These are phyloP conservation scores for Mycena indigotica DNA, from an alignment of 768 basidiomycete genomes.

Conservation along the genomic window DNA sequence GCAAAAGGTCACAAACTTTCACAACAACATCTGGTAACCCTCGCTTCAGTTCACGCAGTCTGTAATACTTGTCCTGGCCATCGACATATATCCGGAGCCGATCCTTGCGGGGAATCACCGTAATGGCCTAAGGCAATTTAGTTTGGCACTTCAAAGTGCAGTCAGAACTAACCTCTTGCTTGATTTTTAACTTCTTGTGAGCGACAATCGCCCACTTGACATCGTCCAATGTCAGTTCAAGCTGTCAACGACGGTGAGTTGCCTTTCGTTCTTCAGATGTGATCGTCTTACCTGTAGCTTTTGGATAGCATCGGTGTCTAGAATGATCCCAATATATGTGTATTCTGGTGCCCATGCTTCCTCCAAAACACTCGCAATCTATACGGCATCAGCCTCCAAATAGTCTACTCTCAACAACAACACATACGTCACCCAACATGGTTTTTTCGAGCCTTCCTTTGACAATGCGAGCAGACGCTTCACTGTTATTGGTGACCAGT, in stretches of 20 bases:
- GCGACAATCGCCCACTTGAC: slow-evolving; percentile 89
- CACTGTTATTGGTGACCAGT: slow-evolving; percentile 80
- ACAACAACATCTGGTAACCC: slow-evolving; percentile 84
- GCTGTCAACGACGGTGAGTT: slow-evolving; percentile 43
- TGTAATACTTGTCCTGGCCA: slow-evolving; percentile 76
- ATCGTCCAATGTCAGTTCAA: slow-evolving; percentile 91
- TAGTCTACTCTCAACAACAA: not conserved
- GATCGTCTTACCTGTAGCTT: slow-evolving; percentile 71
- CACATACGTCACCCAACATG: slow-evolving; percentile 82
- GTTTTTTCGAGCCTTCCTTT: slow-evolving; percentile 97
- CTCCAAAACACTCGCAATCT: slow-evolving; percentile 92
- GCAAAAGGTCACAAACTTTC: slow-evolving; percentile 54
- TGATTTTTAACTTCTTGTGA: slow-evolving; percentile 90
- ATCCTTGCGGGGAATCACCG: slow-evolving; percentile 70
- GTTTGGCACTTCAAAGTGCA: not conserved
- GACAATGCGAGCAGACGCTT: slow-evolving; percentile 96
- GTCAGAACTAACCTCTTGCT: slow-evolving; percentile 62
- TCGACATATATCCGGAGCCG: slow-evolving; percentile 82
- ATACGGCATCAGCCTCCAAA: slow-evolving; percentile 3
- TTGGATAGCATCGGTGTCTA: slow-evolving; percentile 85
- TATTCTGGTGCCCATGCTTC: slow-evolving; percentile 95
- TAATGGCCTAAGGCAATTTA: slow-evolving; percentile 59
- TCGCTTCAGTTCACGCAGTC: slow-evolving; percentile 84
- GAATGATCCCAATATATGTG: slow-evolving; percentile 90
- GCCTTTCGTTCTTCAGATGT: not conserved